These are phyloP conservation scores for Candida suzukii DNA, from an alignment of 805 yeast species.

Conservation along the genomic window DNA sequence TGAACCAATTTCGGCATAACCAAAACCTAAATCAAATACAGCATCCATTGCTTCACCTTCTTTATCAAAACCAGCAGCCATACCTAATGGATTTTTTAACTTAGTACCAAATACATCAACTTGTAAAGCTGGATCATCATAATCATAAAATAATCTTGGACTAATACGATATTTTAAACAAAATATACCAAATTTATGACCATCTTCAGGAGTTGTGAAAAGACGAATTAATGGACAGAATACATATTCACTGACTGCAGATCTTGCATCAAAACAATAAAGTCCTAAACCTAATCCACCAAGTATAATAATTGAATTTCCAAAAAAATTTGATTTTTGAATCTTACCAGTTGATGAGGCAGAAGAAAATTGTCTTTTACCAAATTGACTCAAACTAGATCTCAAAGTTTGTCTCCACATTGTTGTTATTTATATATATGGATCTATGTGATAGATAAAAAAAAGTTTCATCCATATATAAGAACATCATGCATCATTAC, in stretches of 20 bases:
- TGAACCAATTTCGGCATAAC: conserved; percentile 89
- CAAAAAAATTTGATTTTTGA: neutral
- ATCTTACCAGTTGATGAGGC: neutral
- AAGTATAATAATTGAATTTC: conserved; percentile 1
- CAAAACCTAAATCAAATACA: conserved; percentile 70
- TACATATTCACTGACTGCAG: conserved; percentile 75
- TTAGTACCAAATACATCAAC: conserved; percentile 60
- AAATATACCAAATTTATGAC: conserved; percentile 72
- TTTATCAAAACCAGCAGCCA: conserved; percentile 95
- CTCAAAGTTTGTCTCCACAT: neutral
- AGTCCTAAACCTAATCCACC: conserved; percentile 32
- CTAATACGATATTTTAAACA: conserved; percentile 60
- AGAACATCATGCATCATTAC: no score
- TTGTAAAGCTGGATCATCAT: conserved; percentile 42
- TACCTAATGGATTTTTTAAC: conserved; percentile 74
- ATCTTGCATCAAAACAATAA: conserved; percentile 69
- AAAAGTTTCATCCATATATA: no score
- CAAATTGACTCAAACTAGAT: neutral
- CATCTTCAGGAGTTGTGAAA: conserved; percentile 74
- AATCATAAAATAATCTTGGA: conserved; percentile 54
- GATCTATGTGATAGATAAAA: no score
- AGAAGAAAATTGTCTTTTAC: neutral
- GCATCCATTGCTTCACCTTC: conserved; percentile 88
- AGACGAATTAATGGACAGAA: conserved; percentile 70
- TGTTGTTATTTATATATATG: neutral